Evolutionary conservation across 2,329 filamentous ascomycete genomes (phyloP).

Genomic region (Escovopsis sp.): DNA sequence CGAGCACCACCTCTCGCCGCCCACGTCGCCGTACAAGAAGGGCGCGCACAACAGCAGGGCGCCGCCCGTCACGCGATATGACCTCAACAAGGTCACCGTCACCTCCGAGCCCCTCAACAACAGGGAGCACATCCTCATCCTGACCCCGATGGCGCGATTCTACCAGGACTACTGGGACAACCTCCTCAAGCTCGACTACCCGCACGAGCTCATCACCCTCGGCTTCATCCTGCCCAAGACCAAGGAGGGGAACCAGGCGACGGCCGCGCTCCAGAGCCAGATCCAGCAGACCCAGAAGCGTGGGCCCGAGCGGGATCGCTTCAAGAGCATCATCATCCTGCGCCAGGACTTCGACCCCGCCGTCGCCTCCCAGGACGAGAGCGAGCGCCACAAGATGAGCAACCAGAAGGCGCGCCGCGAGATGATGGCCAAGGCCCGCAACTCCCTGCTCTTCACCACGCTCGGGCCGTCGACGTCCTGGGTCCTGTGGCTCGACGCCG

Average conservation of each 20-base stretch:
- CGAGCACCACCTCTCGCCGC: slow-evolving; percentile 29
- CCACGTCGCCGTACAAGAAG: slow-evolving; percentile 29
- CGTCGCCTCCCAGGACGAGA: slow-evolving; percentile 65
- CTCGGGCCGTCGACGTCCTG: slow-evolving; percentile 81
- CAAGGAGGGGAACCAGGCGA: slow-evolving; percentile 79
- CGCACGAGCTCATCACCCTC: slow-evolving; percentile 85
- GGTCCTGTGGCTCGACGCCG: slow-evolving; percentile 91
- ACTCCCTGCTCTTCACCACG: slow-evolving; percentile 89
- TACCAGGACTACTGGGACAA: slow-evolving; percentile 96
- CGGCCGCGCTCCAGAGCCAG: slow-evolving; percentile 65
- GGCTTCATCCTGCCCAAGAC: slow-evolving; percentile 95
- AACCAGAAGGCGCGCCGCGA: slow-evolving; percentile 79
- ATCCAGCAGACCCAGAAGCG: slow-evolving; percentile 70
- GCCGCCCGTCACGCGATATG: slow-evolving; percentile 81
- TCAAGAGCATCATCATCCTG: slow-evolving; percentile 86
- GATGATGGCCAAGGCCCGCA: slow-evolving; percentile 85
- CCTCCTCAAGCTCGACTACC: slow-evolving; percentile 67
- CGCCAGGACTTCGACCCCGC: slow-evolving; percentile 88
- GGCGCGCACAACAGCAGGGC: slow-evolving; percentile 29
- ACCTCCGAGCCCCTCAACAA: slow-evolving; percentile 62
- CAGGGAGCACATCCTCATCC: slow-evolving; percentile 72
- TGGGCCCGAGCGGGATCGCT: slow-evolving; percentile 65
- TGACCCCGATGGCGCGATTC: slow-evolving; percentile 87
- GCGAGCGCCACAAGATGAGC: slow-evolving; percentile 77
- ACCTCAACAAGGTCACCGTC: slow-evolving; percentile 88